Evolutionary conservation across 768 basidiomycete species (phyloP).

Genomic region (Tubosaeta brunneosetosa): DNA sequence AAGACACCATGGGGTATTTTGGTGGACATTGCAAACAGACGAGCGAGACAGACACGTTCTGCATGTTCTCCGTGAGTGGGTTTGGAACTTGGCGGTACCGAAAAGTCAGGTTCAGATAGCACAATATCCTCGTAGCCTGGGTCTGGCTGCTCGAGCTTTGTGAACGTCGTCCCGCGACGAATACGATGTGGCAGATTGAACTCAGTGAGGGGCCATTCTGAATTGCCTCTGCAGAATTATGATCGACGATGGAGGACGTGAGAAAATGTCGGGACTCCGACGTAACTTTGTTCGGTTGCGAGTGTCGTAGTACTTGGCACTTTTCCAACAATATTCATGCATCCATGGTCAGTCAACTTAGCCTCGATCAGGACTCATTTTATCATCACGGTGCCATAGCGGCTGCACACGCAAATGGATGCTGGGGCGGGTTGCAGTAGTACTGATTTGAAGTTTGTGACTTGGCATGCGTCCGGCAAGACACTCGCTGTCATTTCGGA

Average conservation of each 20-base stretch:
- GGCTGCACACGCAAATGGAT: too few relatives aligned
- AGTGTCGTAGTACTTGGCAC: too few relatives aligned
- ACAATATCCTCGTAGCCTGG: conserved; percentile 5
- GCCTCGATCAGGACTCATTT: too few relatives aligned
- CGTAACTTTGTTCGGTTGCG: too few relatives aligned
- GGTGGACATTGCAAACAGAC: conserved; percentile 2
- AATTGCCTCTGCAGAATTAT: not conserved
- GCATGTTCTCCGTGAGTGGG: not conserved
- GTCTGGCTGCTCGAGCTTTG: not conserved
- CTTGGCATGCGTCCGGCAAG: not conserved
- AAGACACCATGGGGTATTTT: not conserved
- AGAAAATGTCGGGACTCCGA: too few relatives aligned
- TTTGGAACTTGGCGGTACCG: not conserved
- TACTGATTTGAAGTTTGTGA: not conserved
- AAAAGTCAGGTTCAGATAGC: not conserved
- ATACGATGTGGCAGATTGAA: not conserved
- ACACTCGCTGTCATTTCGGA: not conserved
- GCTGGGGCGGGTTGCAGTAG: not conserved
- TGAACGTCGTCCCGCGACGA: not conserved
- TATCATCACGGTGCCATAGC: too few relatives aligned
- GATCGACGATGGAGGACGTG: not conserved
- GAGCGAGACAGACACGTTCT: conserved; percentile 15
- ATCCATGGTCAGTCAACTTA: too few relatives aligned
- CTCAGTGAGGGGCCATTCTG: not conserved
- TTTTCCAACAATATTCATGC: too few relatives aligned